A percentile compares a stretch with the other conserved stretches of the same genome.
Evolutionary conservation across 2,329 filamentous ascomycete genomes (phyloP).

Genomic region (Pseudogymnoascus verrucosus): DNA sequence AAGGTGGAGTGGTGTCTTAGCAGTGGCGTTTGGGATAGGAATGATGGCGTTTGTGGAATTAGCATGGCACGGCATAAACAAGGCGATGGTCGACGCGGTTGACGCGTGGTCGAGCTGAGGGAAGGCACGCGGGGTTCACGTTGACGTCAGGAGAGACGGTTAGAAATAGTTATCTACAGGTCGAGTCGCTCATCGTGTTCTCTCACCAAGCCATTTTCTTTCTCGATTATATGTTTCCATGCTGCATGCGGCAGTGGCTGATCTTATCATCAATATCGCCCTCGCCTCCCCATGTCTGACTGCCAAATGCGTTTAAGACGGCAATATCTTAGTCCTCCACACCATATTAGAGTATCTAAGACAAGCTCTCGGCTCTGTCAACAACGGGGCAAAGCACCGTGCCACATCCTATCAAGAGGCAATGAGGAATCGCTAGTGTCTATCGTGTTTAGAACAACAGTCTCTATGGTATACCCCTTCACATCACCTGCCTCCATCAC

Average conservation of each 20-base stretch:
- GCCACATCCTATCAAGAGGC: background rate
- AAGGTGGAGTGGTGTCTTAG: background rate
- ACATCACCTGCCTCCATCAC: background rate
- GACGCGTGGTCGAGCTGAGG: background rate
- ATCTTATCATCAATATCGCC: background rate
- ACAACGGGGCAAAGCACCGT: background rate
- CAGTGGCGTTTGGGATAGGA: background rate
- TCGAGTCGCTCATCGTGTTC: background rate
- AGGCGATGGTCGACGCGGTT: background rate
- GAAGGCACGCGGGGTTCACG: background rate
- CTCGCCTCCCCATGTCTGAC: background rate
- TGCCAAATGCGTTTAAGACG: background rate
- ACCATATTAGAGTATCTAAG: background rate
- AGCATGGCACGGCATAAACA: background rate
- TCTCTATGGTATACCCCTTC: background rate
- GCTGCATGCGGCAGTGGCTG: background rate
- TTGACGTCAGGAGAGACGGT: background rate
- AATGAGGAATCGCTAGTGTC: background rate
- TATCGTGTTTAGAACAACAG: background rate
- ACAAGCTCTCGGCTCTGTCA: background rate
- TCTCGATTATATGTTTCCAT: background rate
- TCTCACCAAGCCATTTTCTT: conserved; percentile 3
- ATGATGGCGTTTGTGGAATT: background rate
- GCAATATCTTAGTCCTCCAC: background rate
- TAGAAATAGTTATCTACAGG: conserved; percentile 4